Percentiles rank a stretch among this genome's conserved stretches.
Evolutionary conservation across 495 filamentous ascomycete species (phyloP).

Genomic region (Amniculicola lignicola): DNA sequence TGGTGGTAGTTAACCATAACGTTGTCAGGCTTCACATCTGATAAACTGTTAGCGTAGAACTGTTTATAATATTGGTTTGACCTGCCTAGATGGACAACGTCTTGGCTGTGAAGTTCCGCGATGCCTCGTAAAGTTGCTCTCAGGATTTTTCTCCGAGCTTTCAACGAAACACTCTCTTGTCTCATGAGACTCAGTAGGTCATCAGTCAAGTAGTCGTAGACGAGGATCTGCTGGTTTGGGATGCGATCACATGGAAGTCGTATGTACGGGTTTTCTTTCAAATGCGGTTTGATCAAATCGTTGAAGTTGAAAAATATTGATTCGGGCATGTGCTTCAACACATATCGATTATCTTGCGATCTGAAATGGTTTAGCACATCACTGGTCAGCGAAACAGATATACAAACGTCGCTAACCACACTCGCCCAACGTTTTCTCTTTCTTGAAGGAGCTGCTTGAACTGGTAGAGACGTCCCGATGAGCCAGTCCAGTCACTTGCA

Average conservation of each 20-base stretch:
- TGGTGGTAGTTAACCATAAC: constrained; percentile 20
- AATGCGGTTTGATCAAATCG: constrained; percentile 15
- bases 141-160: constrained; percentile 18
- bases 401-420: constrained; percentile 37
- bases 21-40: constrained; percentile 31
- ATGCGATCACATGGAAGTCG: constrained; percentile 21
- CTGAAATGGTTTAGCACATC: constrained; percentile 10
- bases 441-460: too few species aligned
- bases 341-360: constrained; percentile 35
- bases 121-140: constrained; percentile 18
- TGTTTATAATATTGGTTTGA: constrained; percentile 7
- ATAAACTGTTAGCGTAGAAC: constrained; percentile 6
- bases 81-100: constrained; percentile 20
- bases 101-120: constrained; percentile 13
- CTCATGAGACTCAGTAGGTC: constrained; percentile 25
- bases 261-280: constrained; percentile 22
- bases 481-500: too few species aligned
- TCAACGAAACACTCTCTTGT: not conserved
- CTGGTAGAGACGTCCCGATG: too few species aligned
- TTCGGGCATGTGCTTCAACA: constrained; percentile 40
- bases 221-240: constrained; percentile 21
- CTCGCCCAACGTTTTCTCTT: constrained; percentile 32
- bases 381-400: constrained; percentile 1
- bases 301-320: constrained; percentile 31
- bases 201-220: constrained; percentile 19